phyloP scores from a whole-genome alignment of 139 green algal genomes.

The Bryopsis sp. region DNA sequence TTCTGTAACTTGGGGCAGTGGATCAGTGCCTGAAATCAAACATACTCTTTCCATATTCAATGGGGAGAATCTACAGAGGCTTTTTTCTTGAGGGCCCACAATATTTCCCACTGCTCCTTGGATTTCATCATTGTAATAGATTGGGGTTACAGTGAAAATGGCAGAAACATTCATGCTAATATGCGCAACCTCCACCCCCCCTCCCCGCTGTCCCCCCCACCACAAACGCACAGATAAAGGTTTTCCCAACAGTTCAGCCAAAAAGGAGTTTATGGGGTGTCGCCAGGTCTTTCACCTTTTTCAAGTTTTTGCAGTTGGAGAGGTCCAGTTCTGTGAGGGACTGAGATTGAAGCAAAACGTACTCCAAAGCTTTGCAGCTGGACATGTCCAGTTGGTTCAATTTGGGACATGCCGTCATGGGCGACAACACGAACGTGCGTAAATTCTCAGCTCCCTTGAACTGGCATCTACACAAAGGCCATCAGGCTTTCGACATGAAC shows the following conservation, averaged over 20 bases:
- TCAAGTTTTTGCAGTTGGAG: constrained; percentile 35
- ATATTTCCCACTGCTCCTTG: too few species aligned
- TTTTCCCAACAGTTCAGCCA: not conserved
- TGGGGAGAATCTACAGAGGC: too few species aligned
- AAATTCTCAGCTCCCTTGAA: constrained; percentile 27
- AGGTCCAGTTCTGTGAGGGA: constrained; percentile 43
- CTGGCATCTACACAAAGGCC: too few species aligned
- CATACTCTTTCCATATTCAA: too few species aligned
- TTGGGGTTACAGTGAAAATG: not conserved
- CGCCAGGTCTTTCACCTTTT: constrained; percentile 37
- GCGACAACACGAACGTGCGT: constrained; percentile 52
- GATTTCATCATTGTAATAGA: not conserved
- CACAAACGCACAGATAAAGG: not conserved
- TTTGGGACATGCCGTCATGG: constrained; percentile 48
- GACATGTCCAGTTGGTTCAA: constrained; percentile 45
- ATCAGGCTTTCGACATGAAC: too few species aligned
- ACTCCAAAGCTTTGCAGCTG: constrained; percentile 41
- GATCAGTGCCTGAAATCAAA: constrained; percentile 56
- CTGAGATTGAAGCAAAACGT: constrained; percentile 56
- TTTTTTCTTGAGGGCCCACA: too few species aligned
- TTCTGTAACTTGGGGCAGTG: constrained; percentile 55
- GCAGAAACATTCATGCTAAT: not conserved
- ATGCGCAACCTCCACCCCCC: not conserved
- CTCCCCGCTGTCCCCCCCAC: not conserved
- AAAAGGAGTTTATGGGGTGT: not conserved